Evolutionary conservation across 805 yeast genomes (phyloP).

Genomic region (Kodamaea laetipori): DNA sequence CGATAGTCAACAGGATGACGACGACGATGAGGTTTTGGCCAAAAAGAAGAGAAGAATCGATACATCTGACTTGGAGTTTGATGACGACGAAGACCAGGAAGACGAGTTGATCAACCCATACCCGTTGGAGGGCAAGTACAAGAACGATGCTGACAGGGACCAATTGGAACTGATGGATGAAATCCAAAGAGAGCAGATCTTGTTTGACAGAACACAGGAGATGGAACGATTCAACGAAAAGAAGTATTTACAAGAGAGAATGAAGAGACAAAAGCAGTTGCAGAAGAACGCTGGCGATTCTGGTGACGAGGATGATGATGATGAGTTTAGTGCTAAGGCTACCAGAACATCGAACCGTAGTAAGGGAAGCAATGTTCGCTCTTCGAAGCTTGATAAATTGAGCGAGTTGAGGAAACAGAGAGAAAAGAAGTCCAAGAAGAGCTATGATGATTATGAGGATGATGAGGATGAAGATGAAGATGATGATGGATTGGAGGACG

Average conservation of each 20-base stretch:
- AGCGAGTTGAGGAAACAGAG: conserved; percentile 76
- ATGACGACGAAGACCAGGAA: conserved; percentile 35
- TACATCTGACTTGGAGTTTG: conserved; percentile 32
- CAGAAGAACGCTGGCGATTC: conserved; percentile 7
- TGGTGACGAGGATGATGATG: conserved; percentile 8
- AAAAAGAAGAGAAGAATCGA: conserved; percentile 12
- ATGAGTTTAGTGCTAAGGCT: conserved; percentile 19
- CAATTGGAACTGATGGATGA: conserved; percentile 76
- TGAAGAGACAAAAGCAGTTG: conserved; percentile 50
- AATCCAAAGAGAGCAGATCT: conserved; percentile 84
- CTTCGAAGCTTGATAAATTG: conserved; percentile 54
- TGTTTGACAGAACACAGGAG: conserved; percentile 91
- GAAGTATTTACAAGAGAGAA: conserved; percentile 79
- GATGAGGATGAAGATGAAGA: conserved; percentile 27
- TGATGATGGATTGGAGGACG: conserved; percentile 42
- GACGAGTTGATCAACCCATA: conserved; percentile 66
- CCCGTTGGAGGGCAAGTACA: conserved; percentile 90
- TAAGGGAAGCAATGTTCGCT: conserved; percentile 27
- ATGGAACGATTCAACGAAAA: conserved; percentile 87
- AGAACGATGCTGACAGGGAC: conserved; percentile 75
- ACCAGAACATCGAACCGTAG: conserved; percentile 43
- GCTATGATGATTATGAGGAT: conserved; percentile 12
- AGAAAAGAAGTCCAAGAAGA: conserved; percentile 56
- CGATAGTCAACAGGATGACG: conserved; percentile 22
- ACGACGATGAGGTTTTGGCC: conserved; percentile 16